These are phyloP conservation scores for Herpotrichia juniperi DNA, from an alignment of 2,329 filamentous ascomycete genomes.

Conservation along the genomic window DNA sequence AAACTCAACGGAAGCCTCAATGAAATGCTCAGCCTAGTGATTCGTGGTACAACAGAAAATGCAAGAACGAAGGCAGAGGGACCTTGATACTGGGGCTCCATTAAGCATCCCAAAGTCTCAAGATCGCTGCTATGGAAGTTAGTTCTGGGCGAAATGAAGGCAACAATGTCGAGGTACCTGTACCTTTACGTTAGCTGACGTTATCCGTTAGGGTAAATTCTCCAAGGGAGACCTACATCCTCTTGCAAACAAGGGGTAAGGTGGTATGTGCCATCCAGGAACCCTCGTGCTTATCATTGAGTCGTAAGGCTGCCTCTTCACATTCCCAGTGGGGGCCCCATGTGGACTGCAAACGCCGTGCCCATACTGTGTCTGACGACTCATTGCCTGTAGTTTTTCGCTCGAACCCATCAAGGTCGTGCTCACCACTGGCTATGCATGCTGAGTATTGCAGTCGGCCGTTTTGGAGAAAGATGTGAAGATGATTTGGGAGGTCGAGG, in stretches of 20 bases:
- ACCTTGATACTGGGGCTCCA: too few species aligned
- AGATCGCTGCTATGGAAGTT: background rate
- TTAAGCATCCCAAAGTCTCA: constrained; percentile 1
- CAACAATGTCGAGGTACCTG: constrained; percentile 14
- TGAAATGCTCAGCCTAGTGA: constrained; percentile 10
- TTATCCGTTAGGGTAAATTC: background rate
- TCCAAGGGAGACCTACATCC: constrained; percentile 8
- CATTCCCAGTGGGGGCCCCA: constrained; percentile 22
- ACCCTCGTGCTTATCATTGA: too few species aligned
- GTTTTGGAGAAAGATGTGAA: constrained; percentile 7
- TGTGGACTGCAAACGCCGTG: constrained; percentile 16
- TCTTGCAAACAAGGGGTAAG: constrained; percentile 12
- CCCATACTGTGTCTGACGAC: constrained; percentile 10
- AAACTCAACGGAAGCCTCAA: constrained; percentile 7
- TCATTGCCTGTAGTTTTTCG: background rate
- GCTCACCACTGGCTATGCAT: constrained; percentile 3
- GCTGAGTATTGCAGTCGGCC: constrained; percentile 3
- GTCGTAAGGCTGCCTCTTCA: constrained; percentile 13
- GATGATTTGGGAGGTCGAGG: constrained; percentile 10
- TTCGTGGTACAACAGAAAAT: background rate
- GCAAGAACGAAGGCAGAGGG: constrained; percentile 3
- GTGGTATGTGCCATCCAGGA: too few species aligned
- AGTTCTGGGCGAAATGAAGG: too few species aligned
- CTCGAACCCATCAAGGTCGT: constrained; percentile 3
- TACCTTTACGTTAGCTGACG: constrained; percentile 8